Percentiles rank a stretch among this genome's conserved stretches.
phyloP scores from a whole-genome alignment of 2,329 filamentous ascomycete genomes.

The Aspergillus tubingensis region DNA sequence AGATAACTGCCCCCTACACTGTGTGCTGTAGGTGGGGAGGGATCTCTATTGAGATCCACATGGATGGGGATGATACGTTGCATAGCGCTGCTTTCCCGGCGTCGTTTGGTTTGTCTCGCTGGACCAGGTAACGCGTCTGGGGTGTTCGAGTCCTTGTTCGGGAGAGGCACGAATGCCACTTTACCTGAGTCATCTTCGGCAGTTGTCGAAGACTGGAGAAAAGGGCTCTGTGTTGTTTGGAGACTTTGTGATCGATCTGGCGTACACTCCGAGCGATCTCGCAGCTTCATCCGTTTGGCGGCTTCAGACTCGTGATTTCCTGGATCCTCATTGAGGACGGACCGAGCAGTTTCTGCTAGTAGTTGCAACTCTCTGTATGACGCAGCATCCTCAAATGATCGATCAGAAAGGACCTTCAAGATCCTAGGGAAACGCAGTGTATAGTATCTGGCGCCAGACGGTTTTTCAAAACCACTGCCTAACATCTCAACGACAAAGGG shows the following conservation, averaged over 20 bases:
- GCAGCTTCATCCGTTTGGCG: constrained; percentile 61
- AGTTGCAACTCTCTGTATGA: constrained; percentile 70
- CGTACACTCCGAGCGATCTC: constrained; percentile 42
- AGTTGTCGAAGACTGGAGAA: constrained; percentile 9
- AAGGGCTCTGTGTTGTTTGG: constrained; percentile 23
- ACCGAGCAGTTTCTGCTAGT: constrained; percentile 61
- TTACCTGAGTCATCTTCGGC: background rate
- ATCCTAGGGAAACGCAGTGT: constrained; percentile 75
- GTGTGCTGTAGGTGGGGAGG: background rate
- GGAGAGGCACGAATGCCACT: background rate
- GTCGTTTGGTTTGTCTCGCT: background rate
- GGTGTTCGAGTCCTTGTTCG: background rate
- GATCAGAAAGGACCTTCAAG: constrained; percentile 75
- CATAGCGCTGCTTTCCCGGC: background rate
- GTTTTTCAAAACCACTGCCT: constrained; percentile 77
- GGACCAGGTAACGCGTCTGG: background rate
- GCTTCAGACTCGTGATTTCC: constrained; percentile 63
- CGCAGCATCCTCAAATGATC: constrained; percentile 67
- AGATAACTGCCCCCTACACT: constrained; percentile 13
- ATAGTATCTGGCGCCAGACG: constrained; percentile 68
- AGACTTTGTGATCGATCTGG: constrained; percentile 26
- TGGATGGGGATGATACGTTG: constrained; percentile 20
- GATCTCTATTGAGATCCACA: constrained; percentile 19
- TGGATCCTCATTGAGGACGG: constrained; percentile 53
- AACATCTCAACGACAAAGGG: constrained; percentile 79